Base-by-base conservation (phyloP, 108 stramenopile species). In the Cylindrotheca fusiformis region DNA sequence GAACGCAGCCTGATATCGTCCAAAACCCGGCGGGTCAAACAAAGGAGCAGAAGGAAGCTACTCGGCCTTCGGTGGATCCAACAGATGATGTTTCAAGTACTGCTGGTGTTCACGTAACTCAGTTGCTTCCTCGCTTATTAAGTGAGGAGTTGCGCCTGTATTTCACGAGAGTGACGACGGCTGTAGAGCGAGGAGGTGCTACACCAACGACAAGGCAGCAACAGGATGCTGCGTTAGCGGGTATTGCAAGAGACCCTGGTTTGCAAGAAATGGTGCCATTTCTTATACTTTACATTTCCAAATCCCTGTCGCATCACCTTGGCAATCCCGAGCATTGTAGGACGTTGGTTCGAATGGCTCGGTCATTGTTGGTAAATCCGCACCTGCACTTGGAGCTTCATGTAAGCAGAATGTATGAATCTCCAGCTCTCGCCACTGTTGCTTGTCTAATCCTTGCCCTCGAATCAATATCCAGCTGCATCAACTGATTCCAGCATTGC, bases 181-280 rank as follows among this genome's bases (percentile, higher is more conserved):
- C 88, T 22, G 62, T 93, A 23, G 81, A 84, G 51, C 72, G 69
- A 18, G 77, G 76, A 21, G 70, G 72, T 32, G 49, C 73, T 2
- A 77, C 59, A 10, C 82, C 62, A 26, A 59, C 55, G 14, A 60
- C 65, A 4, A 62, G 63, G 22, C 76, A 61, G 31, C 68, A 79
- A 47, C 82, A 75, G 32, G 75, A 77, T 67, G 63, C 76, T 32
- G 76, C 75, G 14, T 49, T 76, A 57, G 50, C 61, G 22, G 52
- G 55, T 19, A 5, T 86, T 59, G 65, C 74, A 31, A 57, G 21
- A 48, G 92, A 90, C 59, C 41, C 74, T 6, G 88, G 88, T 2
- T 58, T 93, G 25, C 88, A 93, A 70, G 92, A 93, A 68, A 55
- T 93, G 60, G 85, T 90, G 8, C 92, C 92, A 0, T 93, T 93